These are phyloP conservation scores for Epichloe hybrida DNA, from an alignment of 2,329 filamentous ascomycete genomes.

Conservation along the genomic window DNA sequence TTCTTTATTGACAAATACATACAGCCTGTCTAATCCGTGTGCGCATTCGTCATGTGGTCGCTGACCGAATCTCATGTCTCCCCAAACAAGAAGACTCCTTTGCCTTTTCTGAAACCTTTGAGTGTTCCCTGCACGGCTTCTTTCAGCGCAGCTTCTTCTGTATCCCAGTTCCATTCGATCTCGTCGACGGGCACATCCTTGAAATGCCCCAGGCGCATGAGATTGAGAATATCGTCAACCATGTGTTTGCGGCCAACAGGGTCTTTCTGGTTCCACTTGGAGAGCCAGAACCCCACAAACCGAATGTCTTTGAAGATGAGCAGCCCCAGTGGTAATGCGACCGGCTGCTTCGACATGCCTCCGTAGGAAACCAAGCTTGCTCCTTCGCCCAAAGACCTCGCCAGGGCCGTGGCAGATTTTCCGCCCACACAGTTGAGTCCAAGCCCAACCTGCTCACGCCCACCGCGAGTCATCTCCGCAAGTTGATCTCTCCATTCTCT, in stretches of 20 bases:
- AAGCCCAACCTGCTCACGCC: slow-evolving; percentile 58
- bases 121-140: slow-evolving; percentile 72
- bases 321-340: slow-evolving; percentile 66
- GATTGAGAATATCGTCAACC: slow-evolving; percentile 68
- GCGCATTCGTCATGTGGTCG: neutral
- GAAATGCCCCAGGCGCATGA: slow-evolving; percentile 66
- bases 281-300: slow-evolving; percentile 93
- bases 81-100: slow-evolving; percentile 76
- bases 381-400: slow-evolving; percentile 55
- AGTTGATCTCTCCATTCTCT: slow-evolving; percentile 49
- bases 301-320: slow-evolving; percentile 87
- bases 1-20: no score
- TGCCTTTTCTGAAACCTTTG: slow-evolving; percentile 72
- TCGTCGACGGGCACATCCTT: slow-evolving; percentile 71
- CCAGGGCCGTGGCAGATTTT: slow-evolving; percentile 64
- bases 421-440: slow-evolving; percentile 92
- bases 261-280: slow-evolving; percentile 69
- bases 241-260: slow-evolving; percentile 62
- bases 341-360: slow-evolving; percentile 82
- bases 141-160: slow-evolving; percentile 53
- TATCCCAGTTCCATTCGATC: slow-evolving; percentile 73
- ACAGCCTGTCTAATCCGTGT: neutral
- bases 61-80: slow-evolving; percentile 30
- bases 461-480: slow-evolving; percentile 54
- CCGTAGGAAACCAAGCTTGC: slow-evolving; percentile 85